These are phyloP conservation scores for Alternaria novae-zelandiae DNA, from an alignment of 2,329 filamentous ascomycete genomes.

Conservation along the genomic window DNA sequence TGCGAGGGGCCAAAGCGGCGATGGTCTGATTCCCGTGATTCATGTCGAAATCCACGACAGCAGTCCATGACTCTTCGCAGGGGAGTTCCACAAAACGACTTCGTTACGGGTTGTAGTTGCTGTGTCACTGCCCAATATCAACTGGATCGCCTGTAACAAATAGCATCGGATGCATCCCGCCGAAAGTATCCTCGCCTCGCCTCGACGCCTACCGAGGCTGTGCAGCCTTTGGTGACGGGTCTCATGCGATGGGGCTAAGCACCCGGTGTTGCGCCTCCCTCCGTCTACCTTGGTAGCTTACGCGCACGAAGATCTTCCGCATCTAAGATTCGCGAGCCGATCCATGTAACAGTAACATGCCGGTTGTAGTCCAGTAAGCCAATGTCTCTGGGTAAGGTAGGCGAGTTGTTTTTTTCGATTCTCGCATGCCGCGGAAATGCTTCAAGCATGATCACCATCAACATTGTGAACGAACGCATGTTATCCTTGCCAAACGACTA, in stretches of 20 bases:
- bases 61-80: neutral
- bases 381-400: neutral
- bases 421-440: neutral
- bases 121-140: neutral
- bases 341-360: conserved; percentile 10
- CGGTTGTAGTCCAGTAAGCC: neutral
- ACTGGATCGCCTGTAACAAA: neutral
- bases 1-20: neutral
- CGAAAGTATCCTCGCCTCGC: neutral
- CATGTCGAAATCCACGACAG: neutral
- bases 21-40: neutral
- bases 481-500: neutral
- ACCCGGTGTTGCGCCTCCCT: neutral
- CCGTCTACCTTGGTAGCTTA: neutral
- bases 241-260: neutral
- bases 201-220: neutral
- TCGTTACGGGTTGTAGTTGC: neutral
- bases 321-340: conserved; percentile 12
- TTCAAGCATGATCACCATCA: neutral
- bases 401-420: neutral
- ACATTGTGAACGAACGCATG: neutral
- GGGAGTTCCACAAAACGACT: neutral
- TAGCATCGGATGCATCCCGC: neutral
- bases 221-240: neutral
- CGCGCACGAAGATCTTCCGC: conserved; percentile 9